A percentile compares a stretch with the other conserved stretches of the same genome.
phyloP scores from a whole-genome alignment of 2,329 filamentous ascomycete species.

The Fusarium mexicanum region DNA sequence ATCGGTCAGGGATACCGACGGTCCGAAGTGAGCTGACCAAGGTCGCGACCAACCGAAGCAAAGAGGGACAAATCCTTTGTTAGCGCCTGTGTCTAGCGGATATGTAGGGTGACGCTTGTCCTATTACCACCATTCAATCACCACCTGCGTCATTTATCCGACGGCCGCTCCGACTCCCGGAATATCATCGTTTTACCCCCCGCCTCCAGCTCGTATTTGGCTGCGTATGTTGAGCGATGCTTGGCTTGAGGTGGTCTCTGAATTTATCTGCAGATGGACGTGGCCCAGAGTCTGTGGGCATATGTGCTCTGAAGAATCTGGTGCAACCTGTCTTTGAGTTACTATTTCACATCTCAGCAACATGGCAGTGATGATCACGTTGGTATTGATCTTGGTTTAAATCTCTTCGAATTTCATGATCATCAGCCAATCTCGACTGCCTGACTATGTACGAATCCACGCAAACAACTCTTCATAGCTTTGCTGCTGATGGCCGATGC shows the following conservation, averaged over 20 bases:
- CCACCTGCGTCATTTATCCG: constrained; percentile 40
- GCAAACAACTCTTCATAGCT: neutral
- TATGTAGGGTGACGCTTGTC: neutral
- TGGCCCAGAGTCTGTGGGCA: neutral
- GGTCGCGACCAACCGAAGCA: constrained; percentile 40
- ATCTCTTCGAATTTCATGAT: neutral
- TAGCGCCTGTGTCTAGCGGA: neutral
- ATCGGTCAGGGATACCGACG: constrained; percentile 35
- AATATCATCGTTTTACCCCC: constrained; percentile 37
- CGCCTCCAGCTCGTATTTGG: neutral
- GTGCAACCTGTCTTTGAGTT: neutral
- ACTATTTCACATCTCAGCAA: too few species aligned
- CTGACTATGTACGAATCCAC: neutral
- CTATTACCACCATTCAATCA: neutral
- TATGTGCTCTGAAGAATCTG: neutral
- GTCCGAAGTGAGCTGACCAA: constrained; percentile 32
- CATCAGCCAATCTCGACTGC: neutral
- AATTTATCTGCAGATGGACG: neutral
- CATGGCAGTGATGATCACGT: neutral
- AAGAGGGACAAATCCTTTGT: constrained; percentile 4
- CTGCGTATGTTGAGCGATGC: neutral
- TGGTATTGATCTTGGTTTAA: neutral
- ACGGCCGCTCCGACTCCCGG: constrained; percentile 42
- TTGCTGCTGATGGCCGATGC: neutral
- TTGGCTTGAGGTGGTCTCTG: neutral